These are phyloP conservation scores for Cadophora luteo-olivacea DNA, from an alignment of 2,329 filamentous ascomycete species.

Conservation along the genomic window DNA sequence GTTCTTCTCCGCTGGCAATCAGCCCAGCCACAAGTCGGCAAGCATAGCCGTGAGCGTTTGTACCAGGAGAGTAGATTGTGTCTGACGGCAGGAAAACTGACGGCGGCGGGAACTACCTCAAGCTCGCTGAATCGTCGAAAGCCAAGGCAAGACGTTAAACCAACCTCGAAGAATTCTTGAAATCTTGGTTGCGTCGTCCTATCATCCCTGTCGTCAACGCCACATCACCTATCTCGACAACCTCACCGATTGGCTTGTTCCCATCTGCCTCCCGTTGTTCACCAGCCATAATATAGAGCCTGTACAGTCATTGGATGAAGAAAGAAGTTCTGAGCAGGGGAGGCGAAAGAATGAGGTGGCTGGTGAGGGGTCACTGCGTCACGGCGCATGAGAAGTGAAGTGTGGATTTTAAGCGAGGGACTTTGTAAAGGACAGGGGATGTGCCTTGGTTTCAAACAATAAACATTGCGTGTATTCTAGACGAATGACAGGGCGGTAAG, in stretches of 20 bases:
- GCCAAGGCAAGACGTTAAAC: slow-evolving; percentile 7
- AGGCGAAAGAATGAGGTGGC: slow-evolving; percentile 29
- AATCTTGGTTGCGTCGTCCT: not conserved
- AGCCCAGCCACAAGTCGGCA: slow-evolving; percentile 5
- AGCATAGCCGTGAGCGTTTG: not conserved
- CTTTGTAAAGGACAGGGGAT: slow-evolving; percentile 17
- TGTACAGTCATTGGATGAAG: not conserved
- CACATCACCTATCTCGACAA: not conserved
- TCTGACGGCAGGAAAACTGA: not conserved
- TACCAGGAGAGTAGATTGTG: not conserved
- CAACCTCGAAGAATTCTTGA: not conserved
- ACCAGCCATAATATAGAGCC: not conserved
- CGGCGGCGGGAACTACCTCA: not conserved
- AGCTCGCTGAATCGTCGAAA: not conserved
- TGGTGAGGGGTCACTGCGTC: slow-evolving; percentile 33
- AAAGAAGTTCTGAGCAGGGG: slow-evolving; percentile 9
- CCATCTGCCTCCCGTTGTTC: not conserved
- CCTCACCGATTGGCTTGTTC: not conserved
- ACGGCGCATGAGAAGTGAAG: not conserved
- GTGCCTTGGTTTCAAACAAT: slow-evolving; percentile 15
- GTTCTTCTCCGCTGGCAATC: not conserved
- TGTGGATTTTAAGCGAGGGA: slow-evolving; percentile 14
- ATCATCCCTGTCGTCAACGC: not conserved
- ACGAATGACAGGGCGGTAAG: slow-evolving; percentile 6
- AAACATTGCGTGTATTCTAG: not conserved